Conservation (phyloP, 2,329 filamentous ascomycete species). For the Claviceps capensis region DNA sequence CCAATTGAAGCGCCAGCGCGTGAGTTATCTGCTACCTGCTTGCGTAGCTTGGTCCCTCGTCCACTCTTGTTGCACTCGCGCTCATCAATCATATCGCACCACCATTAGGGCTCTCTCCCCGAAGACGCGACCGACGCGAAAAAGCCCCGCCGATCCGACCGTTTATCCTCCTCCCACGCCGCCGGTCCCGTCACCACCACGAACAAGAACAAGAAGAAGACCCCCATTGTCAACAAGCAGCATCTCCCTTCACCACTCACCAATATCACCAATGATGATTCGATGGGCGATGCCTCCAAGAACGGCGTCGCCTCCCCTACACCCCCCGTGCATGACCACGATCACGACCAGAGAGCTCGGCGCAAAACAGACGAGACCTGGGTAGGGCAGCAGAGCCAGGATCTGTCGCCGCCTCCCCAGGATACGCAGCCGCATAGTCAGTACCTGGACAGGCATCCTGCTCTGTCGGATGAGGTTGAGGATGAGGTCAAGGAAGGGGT, state of each 20-base stretch:
- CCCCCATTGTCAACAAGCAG: slow-evolving; percentile 46
- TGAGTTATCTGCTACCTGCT: slow-evolving; percentile 30
- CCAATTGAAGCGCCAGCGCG: slow-evolving; percentile 70
- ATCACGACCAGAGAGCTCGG: slow-evolving; percentile 32
- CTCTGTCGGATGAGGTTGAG: slow-evolving; percentile 67
- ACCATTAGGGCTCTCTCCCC: slow-evolving; percentile 46
- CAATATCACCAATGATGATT: slow-evolving; percentile 40
- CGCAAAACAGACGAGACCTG: slow-evolving; percentile 35
- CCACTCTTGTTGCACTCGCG: slow-evolving; percentile 7
- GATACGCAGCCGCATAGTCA: slow-evolving; percentile 52
- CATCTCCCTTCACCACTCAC: slow-evolving; percentile 76
- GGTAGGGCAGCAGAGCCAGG: slow-evolving; percentile 25
- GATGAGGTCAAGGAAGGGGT: slow-evolving; percentile 76
- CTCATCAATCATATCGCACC: slow-evolving; percentile 12
- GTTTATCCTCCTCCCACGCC: slow-evolving; percentile 32
- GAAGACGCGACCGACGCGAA: slow-evolving; percentile 56
- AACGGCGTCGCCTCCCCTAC: slow-evolving; percentile 59
- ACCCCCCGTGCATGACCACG: slow-evolving; percentile 47
- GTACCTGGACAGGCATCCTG: slow-evolving; percentile 57
- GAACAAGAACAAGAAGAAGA: slow-evolving; percentile 25
- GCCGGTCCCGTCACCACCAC: slow-evolving; percentile 17
- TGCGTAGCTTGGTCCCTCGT: slow-evolving; percentile 7
- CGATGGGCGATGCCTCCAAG: slow-evolving; percentile 42
- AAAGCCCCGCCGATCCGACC: slow-evolving; percentile 69
- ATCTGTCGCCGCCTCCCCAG: slow-evolving; percentile 48